phyloP scores from a whole-genome alignment of 306 rosid genomes.

The Quercus variabilis region DNA sequence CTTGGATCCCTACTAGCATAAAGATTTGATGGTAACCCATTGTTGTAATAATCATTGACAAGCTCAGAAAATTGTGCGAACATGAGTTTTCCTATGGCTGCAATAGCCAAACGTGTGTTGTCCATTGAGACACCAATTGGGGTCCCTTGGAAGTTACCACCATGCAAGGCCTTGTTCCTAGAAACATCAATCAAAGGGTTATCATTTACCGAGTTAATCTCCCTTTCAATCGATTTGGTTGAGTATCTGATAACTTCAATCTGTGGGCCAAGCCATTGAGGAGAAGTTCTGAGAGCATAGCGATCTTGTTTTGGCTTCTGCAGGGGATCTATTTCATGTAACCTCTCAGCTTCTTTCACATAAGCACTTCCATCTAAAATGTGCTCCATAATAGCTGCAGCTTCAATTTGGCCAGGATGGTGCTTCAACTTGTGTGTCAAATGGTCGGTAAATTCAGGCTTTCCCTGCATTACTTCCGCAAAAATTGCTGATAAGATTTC shows the following conservation, averaged over 20 bases:
- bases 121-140: constrained; percentile 55
- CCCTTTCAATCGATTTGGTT: constrained; percentile 41
- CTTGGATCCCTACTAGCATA: constrained; percentile 42
- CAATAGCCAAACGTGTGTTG: constrained; percentile 37
- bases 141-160: constrained; percentile 53
- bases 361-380: constrained; percentile 44
- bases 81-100: constrained; percentile 47
- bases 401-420: constrained; percentile 49
- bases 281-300: constrained; percentile 46
- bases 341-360: constrained; percentile 13
- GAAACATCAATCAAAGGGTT: constrained; percentile 45
- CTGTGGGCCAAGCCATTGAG: constrained; percentile 55
- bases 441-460: constrained; percentile 38
- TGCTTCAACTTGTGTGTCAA: constrained; percentile 42
- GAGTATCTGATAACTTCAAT: constrained; percentile 40
- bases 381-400: constrained; percentile 47
- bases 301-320: constrained; percentile 47
- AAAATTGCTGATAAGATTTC: too few relatives aligned
- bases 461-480: constrained; percentile 11
- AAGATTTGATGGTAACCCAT: constrained; percentile 45
- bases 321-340: constrained; percentile 30
- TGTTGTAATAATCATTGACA: constrained; percentile 38
- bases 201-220: constrained; percentile 47
- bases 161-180: constrained; percentile 22
- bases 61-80: constrained; percentile 51